Base-by-base conservation (phyloP, 495 filamentous ascomycete species). In the Xylaria acuta region DNA sequence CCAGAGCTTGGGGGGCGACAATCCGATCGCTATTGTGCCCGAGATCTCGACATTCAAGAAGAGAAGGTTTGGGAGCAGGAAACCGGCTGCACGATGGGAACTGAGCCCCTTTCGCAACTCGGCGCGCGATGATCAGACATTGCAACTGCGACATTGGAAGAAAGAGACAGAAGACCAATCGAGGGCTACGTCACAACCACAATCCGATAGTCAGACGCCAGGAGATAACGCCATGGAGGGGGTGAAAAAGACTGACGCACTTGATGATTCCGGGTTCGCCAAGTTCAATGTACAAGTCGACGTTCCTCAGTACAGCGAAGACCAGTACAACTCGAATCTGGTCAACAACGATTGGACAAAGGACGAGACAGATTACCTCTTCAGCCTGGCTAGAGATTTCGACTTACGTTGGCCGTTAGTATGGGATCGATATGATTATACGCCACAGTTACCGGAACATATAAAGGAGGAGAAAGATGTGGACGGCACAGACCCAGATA, bases 321-420 rank as follows among this genome's bases (percentile, higher is more conserved):
- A 93, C 56, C 91, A 97, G 77, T 99, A 99, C 80, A 90, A 91
- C 63, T 82, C 87, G 64, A 88, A 93, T 74, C 79, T 99, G 53
- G 87, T 88, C 74, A 91, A 84, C 75, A 83, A 87, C 38, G 89
- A 94, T 69, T 99, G 96, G 96, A 89, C 92, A 25, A 92, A 91
- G 72, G 92, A 94, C 64, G 96, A 99, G 80, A 98, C 96, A 6
- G 94, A 97, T 76, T 97, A 97, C 76, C 82, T 99, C 70, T 84
- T 98, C 77, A 82, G 89, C 34, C 75, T 95, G 34, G 92, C 86
- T 14, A 84, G 86, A 58, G 90, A 95, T 16, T 97, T 89, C 75
- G 93, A 96, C 74, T 84, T 97, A 56, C 90, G 95, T 68, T 99
- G 96, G 92, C 83, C 94, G 20, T 82, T 99, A n/a, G 94, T 99